Evolutionary conservation across 345 rosid genomes (phyloP), one percentile per base, ranked within the genome.

Genomic region (Geranium rotundifolium): DNA sequence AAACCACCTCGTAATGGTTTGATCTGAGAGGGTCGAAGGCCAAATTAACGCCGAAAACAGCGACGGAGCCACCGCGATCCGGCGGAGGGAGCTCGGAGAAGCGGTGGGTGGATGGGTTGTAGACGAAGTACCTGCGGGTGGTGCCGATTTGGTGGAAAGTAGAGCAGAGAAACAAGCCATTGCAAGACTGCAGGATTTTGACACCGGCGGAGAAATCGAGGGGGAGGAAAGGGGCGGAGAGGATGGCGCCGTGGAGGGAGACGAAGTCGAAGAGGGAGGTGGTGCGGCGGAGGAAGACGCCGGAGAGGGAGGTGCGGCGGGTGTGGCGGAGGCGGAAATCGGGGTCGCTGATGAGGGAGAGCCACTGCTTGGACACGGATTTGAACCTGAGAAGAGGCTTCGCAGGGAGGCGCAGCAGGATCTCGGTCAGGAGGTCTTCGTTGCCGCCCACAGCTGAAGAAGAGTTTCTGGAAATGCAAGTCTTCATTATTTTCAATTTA

Each of bases 141-240:
- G 14, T 27, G 55, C 72, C 74, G 29, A 74, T 3, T n/a, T 66
- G 58, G 9, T 61, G 65, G n/a, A 60, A 63, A 62, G 68, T 66
- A 23, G 72, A 69, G 65, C 79, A 74, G 29, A 78, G 65, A 20
- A 78, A 71, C 57, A 78, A 66, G 29, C 76, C 82, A 50, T 72
- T 74, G 67, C 70, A 74, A 37, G 81, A 78, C 60, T 78, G 78
- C 41, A 71, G 10, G 57, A 71, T 63, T 57, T 73, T 73, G 34
- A 65, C 37, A 12, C 69, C 71, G 8, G 73, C 61, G 5, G 66
- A 71, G 65, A 63, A 72, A 72, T 63, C 58, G 19, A 63, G 73
- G 50, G 39, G 23, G 10, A n/a, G 61, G 8, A 65, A 19, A 18
- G 59, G 55, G 56, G 20, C 19, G 17, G 15, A 17, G n/a, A 50